Evolutionary conservation across 768 basidiomycete genomes (phyloP).

Genomic region (Collybiopsis confluens): DNA sequence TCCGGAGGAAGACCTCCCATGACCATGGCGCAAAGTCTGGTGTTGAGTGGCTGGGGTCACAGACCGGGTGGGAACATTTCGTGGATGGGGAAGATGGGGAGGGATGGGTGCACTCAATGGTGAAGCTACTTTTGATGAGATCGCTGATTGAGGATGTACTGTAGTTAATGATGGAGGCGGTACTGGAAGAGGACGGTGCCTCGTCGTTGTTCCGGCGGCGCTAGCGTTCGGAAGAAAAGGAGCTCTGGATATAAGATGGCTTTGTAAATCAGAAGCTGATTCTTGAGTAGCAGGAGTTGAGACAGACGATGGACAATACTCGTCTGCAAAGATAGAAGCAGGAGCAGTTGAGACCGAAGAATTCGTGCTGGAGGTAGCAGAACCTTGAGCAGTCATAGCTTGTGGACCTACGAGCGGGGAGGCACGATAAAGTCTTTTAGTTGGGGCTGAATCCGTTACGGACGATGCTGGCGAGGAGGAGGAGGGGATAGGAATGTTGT

Average conservation of each 20-base stretch:
- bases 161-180: not conserved
- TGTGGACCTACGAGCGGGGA: not conserved
- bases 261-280: not conserved
- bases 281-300: constrained; percentile 7
- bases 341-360: constrained; percentile 2
- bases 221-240: not conserved
- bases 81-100: not conserved
- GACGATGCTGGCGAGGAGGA: not conserved
- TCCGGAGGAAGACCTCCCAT: not conserved
- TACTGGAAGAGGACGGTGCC: constrained; percentile 3
- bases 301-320: not conserved
- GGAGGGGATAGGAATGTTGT: not conserved
- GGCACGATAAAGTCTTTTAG: not conserved
- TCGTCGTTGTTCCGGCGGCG: not conserved
- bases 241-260: not conserved
- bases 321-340: not conserved
- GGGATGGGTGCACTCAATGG: not conserved
- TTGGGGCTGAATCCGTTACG: not conserved
- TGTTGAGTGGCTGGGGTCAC: not conserved
- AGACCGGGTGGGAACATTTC: not conserved
- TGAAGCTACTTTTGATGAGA: not conserved
- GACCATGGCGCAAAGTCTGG: not conserved
- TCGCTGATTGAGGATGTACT: not conserved
- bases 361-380: not conserved
- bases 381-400: not conserved